phyloP scores from a whole-genome alignment of 768 basidiomycete genomes.

The Amanita subjunquillea region DNA sequence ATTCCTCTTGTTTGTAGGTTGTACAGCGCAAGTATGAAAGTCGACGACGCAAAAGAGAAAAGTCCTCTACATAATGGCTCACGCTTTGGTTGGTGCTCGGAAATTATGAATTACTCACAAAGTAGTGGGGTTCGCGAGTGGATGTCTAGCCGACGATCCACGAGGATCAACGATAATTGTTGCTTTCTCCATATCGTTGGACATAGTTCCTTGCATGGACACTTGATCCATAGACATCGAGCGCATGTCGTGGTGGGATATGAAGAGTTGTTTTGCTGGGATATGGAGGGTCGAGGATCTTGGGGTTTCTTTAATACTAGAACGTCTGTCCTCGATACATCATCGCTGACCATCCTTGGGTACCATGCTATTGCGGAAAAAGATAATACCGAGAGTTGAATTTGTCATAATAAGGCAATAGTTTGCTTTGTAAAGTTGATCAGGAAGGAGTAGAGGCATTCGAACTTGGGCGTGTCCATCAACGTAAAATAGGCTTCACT shows the following conservation, averaged over 20 bases:
- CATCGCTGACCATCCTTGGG: neutral
- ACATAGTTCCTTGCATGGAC: neutral
- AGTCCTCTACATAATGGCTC: slow-evolving; percentile 31
- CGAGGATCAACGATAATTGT: neutral
- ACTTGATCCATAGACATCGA: too few species aligned
- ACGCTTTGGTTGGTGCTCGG: neutral
- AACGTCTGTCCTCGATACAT: too few species aligned
- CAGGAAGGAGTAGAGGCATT: neutral
- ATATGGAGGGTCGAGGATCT: neutral
- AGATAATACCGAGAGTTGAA: slow-evolving; percentile 3
- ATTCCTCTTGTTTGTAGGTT: slow-evolving; percentile 37
- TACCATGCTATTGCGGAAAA: neutral
- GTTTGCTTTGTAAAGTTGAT: neutral
- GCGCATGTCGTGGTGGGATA: neutral
- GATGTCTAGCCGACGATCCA: neutral
- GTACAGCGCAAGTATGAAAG: slow-evolving; percentile 55
- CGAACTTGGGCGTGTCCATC: neutral
- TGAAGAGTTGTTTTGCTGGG: neutral
- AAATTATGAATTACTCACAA: slow-evolving; percentile 20
- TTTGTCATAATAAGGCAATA: neutral
- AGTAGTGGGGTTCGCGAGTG: slow-evolving; percentile 40
- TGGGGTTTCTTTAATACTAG: neutral
- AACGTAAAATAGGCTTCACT: neutral
- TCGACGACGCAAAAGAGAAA: slow-evolving; percentile 58
- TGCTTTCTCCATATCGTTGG: neutral